Evolutionary conservation across 2,329 filamentous ascomycete genomes (phyloP), one percentile per base, ranked within the genome.

Genomic region (Alternaria postmessia): DNA sequence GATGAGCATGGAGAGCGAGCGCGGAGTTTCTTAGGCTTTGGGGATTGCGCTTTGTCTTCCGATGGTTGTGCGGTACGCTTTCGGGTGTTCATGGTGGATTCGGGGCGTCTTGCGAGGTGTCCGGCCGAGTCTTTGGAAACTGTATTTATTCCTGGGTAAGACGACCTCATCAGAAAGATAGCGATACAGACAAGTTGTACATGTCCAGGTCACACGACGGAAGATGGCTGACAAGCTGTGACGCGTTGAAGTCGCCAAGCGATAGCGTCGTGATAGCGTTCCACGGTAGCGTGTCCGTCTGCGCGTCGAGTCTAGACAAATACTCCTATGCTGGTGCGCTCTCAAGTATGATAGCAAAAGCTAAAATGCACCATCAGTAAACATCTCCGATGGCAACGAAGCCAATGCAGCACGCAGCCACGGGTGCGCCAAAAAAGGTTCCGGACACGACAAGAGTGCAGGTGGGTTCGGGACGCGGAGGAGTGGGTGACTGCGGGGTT

Each of bases 401-500:
- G 1, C 12, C 28, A 18, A n/a, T 26, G 44, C 41, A 24, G 26
- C 42, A 38, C 22, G 34, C 34, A 46, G 47, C 12, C 28, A 57
- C 30, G 46, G 49, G 36, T 26, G 5, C n/a, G 30, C 46, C 28
- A 38, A 52, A n/a, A 22, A 22, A 22, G 4, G 41, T 41, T 36
- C 48, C 43, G 41, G 34, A n/a, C 47, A 38, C 39, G 34, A 32
- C 30, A 51, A 51, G 36, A 38, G 53, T 34, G 53, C 49, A 59
- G 36, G 57, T 43, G 56, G 56, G 46, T 28, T 52, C 18, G 41
- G 9, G 3, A 53, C 44, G 53, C 38, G 46, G 39, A 57, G 47
- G 41, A 34, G 34, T 47, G 57, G 47, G 41, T 51, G 54, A 54
- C 57, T 66, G 65, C 59, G 65, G 63, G 65, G 65, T 66, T 54